phyloP scores from a whole-genome alignment of 2,329 filamentous ascomycete genomes.

The Ceratocystis ficicola region DNA sequence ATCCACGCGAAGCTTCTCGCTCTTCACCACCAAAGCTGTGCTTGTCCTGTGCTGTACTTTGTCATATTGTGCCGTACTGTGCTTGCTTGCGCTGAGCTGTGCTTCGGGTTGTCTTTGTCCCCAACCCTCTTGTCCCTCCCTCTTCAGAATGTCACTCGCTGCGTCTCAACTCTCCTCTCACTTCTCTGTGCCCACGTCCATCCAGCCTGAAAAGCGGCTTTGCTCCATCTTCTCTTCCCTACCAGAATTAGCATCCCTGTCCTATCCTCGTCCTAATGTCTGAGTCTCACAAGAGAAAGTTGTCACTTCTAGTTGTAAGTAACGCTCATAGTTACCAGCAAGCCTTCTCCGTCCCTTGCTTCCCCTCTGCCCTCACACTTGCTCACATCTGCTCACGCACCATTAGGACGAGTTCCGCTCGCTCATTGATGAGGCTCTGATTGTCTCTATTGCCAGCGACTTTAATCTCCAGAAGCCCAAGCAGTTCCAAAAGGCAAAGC shows the following conservation, averaged over 20 bases:
- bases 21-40: not conserved
- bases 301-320: conserved; percentile 14
- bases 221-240: not conserved
- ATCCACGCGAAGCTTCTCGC: too few species aligned
- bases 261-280: conserved; percentile 10
- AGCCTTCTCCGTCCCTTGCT: not conserved
- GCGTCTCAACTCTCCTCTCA: not conserved
- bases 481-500: conserved; percentile 42
- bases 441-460: conserved; percentile 65
- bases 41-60: not conserved
- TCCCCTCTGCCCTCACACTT: not conserved
- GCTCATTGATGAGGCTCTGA: conserved; percentile 62
- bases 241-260: not conserved
- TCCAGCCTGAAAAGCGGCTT: not conserved
- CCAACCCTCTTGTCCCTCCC: not conserved
- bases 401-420: conserved; percentile 57
- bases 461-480: conserved; percentile 48
- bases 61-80: not conserved
- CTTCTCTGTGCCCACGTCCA: not conserved
- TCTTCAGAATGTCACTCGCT: conserved; percentile 13
- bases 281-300: conserved; percentile 7
- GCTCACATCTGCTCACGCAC: not conserved
- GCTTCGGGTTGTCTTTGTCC: not conserved
- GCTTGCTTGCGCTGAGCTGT: not conserved
- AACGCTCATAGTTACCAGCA: not conserved